phyloP scores from a whole-genome alignment of 352 stramenopile species.

The Phytophthora ramorum region DNA sequence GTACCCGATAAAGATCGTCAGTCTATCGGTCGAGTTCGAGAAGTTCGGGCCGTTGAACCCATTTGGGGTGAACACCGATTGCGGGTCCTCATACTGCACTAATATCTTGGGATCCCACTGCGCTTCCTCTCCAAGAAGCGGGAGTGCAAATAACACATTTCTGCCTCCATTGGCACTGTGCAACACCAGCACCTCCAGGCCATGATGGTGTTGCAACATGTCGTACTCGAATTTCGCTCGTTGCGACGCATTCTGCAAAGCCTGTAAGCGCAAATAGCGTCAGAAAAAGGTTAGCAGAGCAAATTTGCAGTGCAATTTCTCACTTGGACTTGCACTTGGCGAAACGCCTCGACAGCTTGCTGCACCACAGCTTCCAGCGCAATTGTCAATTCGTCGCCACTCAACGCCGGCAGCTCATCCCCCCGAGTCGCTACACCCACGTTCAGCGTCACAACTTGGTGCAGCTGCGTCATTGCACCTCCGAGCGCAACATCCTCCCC shows the following conservation, averaged over 20 bases:
- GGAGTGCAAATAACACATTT: conserved; percentile 43
- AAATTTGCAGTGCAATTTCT: background rate
- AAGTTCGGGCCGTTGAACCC: conserved; percentile 41
- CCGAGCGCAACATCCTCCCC: conserved; percentile 1
- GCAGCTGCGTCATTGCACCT: conserved; percentile 15
- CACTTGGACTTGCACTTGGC: conserved; percentile 38
- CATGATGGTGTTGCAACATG: conserved; percentile 45
- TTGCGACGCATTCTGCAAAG: conserved; percentile 13
- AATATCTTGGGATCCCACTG: conserved; percentile 29
- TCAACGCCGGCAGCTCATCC: conserved; percentile 20
- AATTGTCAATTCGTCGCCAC: conserved; percentile 25
- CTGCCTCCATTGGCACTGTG: background rate
- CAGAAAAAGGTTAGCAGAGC: background rate
- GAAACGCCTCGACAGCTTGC: conserved; percentile 26
- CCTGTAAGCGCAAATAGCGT: conserved; percentile 6
- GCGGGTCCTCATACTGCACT: conserved; percentile 13
- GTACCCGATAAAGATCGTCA: conserved; percentile 39
- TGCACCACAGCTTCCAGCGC: conserved; percentile 25
- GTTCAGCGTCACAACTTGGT: conserved; percentile 21
- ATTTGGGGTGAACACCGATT: conserved; percentile 32
- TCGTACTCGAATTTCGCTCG: conserved; percentile 55
- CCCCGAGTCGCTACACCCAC: conserved; percentile 11
- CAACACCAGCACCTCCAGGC: conserved; percentile 42
- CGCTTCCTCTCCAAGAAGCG: conserved; percentile 34
- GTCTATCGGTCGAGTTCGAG: conserved; percentile 1